A percentile compares a stretch with the other conserved stretches of the same genome.
phyloP scores from a whole-genome alignment of 2,329 filamentous ascomycete genomes.

The Pezicula carpinea region DNA sequence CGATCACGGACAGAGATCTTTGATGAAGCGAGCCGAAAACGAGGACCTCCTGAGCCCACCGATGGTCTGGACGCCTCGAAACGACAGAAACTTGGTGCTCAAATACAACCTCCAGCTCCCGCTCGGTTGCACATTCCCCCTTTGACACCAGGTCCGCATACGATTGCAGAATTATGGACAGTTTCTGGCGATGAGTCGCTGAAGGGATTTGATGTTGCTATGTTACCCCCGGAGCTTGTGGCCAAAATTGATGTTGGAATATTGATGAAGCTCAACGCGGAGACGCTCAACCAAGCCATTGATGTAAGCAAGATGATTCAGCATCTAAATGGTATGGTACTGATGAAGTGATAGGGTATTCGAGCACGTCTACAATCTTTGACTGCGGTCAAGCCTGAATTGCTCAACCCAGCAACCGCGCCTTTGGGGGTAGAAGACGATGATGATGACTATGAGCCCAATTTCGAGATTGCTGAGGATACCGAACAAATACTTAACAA shows the following conservation, averaged over 20 bases:
- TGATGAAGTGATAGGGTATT: conserved; percentile 39
- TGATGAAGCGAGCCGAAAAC: conserved; percentile 75
- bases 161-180: conserved; percentile 79
- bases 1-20: conserved; percentile 74
- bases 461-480: conserved; percentile 69
- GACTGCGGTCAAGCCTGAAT: conserved; percentile 15
- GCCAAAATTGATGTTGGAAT: conserved; percentile 78
- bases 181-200: conserved; percentile 72
- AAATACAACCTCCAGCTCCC: conserved; percentile 31
- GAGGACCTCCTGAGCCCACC: conserved; percentile 64
- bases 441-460: conserved; percentile 90
- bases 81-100: conserved; percentile 64
- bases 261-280: conserved; percentile 65
- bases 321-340: not conserved
- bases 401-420: conserved; percentile 53
- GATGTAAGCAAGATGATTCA: conserved; percentile 46
- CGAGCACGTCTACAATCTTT: conserved; percentile 40
- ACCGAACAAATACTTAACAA: conserved; percentile 75
- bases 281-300: conserved; percentile 67
- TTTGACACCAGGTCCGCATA: conserved; percentile 70
- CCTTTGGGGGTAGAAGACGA: conserved; percentile 67
- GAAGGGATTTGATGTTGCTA: conserved; percentile 76
- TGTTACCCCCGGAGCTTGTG: conserved; percentile 70
- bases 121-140: conserved; percentile 57
- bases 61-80: conserved; percentile 75